phyloP scores from a whole-genome alignment of 768 basidiomycete genomes.

The Amylocystis lapponica region DNA sequence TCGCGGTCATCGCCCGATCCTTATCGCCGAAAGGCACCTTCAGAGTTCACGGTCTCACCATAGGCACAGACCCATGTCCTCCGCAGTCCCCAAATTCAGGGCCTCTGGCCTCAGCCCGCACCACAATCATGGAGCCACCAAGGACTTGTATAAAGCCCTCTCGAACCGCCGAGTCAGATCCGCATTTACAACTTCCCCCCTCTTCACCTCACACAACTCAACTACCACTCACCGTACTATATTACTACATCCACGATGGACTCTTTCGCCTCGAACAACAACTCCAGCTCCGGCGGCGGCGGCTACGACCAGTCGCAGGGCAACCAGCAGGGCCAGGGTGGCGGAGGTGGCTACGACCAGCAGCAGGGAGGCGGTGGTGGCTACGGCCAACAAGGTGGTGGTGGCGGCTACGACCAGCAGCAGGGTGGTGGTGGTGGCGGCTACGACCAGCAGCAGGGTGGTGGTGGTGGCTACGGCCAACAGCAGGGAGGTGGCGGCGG shows the following conservation, averaged over 20 bases:
- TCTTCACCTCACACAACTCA: background rate
- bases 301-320: conserved; percentile 11
- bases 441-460: too few relatives aligned
- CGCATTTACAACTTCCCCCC: background rate
- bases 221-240: conserved; percentile 5
- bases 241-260: conserved; percentile 13
- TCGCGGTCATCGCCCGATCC: too few relatives aligned
- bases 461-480: too few relatives aligned
- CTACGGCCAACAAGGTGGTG: too few relatives aligned
- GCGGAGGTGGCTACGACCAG: conserved; percentile 7
- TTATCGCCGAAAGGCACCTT: too few relatives aligned
- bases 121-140: conserved; percentile 12
- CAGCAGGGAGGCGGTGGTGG: too few relatives aligned
- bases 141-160: background rate
- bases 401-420: too few relatives aligned
- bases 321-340: conserved; percentile 15
- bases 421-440: too few relatives aligned
- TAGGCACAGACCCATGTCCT: too few relatives aligned
- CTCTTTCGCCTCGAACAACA: background rate
- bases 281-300: conserved; percentile 9
- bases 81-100: too few relatives aligned
- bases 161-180: background rate
- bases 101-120: background rate
- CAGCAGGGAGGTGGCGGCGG: too few relatives aligned
- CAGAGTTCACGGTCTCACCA: background rate